Evolutionary conservation across 176 grass and related monocot genomes (phyloP).

Genomic region (Saccharum officinarum): DNA sequence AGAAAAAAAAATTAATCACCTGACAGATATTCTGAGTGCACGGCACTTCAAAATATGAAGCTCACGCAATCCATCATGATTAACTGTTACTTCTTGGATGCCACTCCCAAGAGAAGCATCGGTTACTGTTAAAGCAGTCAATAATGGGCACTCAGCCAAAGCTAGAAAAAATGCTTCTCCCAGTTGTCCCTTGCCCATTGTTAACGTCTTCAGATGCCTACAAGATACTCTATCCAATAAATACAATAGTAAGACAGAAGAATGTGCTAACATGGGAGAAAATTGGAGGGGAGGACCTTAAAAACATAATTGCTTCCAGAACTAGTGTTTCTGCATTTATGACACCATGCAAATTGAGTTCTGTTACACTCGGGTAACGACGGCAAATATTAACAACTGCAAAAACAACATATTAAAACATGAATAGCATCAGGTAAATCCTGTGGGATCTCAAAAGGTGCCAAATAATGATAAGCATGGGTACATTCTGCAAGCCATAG

Average conservation of each 20-base stretch:
- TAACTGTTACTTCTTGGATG: slow-evolving; percentile 81
- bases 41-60: slow-evolving; percentile 86
- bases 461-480: neutral
- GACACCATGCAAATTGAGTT: slow-evolving; percentile 72
- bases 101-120: slow-evolving; percentile 78
- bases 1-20: slow-evolving; percentile 47
- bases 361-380: slow-evolving; percentile 71
- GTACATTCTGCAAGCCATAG: neutral
- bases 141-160: slow-evolving; percentile 59
- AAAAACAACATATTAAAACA: slow-evolving; percentile 42
- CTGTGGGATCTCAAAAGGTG: neutral
- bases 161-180: slow-evolving; percentile 76
- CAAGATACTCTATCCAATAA: slow-evolving; percentile 7
- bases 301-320: slow-evolving; percentile 62
- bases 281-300: slow-evolving; percentile 48
- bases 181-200: slow-evolving; percentile 73
- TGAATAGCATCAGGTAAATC: slow-evolving; percentile 4
- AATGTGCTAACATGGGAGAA: neutral
- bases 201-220: slow-evolving; percentile 75
- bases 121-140: slow-evolving; percentile 68
- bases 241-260: slow-evolving; percentile 13
- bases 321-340: slow-evolving; percentile 71
- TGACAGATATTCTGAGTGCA: slow-evolving; percentile 79
- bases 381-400: slow-evolving; percentile 80
- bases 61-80: slow-evolving; percentile 71